These are phyloP conservation scores for Monosporozyma solicola DNA, from an alignment of 805 yeast species.

Conservation along the genomic window DNA sequence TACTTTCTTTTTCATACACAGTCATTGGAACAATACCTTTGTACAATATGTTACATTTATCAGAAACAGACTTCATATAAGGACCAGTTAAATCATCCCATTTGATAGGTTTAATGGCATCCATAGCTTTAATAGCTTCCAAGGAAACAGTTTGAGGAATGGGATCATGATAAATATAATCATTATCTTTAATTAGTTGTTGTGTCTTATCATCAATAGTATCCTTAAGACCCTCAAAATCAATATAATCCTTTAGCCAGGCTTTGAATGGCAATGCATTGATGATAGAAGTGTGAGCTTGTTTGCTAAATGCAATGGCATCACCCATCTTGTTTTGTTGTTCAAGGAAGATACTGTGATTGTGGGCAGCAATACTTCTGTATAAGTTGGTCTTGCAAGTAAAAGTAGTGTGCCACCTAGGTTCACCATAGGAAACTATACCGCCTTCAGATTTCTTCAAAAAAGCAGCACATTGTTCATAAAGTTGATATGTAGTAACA, in stretches of 20 bases:
- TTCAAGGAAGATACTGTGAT: constrained; percentile 49
- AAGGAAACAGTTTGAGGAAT: constrained; percentile 46
- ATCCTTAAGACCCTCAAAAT: constrained; percentile 27
- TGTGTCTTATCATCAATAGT: constrained; percentile 31
- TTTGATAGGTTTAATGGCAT: constrained; percentile 59
- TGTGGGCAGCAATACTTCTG: constrained; percentile 49
- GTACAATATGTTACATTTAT: constrained; percentile 46
- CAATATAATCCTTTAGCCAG: constrained; percentile 29
- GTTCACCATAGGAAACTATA: constrained; percentile 31
- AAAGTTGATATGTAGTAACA: constrained; percentile 48
- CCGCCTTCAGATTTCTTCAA: constrained; percentile 33
- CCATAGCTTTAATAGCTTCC: constrained; percentile 37
- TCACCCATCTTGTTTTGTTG: constrained; percentile 57
- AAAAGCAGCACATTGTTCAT: constrained; percentile 41
- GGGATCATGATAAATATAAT: constrained; percentile 73
- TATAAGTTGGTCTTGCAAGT: constrained; percentile 48
- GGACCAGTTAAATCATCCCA: constrained; percentile 48
- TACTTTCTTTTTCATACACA: constrained; percentile 78
- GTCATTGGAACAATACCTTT: constrained; percentile 75
- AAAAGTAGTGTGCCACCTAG: constrained; percentile 43
- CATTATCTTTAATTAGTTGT: constrained; percentile 68
- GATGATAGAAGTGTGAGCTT: constrained; percentile 37
- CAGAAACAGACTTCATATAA: constrained; percentile 32
- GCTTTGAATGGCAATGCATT: constrained; percentile 26
- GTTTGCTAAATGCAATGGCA: constrained; percentile 56